These are phyloP conservation scores for Lentinula sp. DNA, from an alignment of 768 basidiomycete genomes.

Conservation along the genomic window DNA sequence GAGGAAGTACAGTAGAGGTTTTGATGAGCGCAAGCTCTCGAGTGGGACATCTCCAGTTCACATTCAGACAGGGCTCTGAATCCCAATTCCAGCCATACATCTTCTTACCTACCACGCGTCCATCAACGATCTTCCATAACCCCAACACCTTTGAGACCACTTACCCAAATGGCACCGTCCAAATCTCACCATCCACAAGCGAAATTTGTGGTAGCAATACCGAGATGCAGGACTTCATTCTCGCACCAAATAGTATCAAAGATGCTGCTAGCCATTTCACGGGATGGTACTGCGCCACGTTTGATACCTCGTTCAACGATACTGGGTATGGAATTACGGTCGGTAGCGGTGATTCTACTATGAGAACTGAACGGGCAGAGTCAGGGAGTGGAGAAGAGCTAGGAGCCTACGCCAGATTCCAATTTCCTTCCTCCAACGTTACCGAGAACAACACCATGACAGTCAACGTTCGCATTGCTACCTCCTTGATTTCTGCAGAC, in stretches of 20 bases:
- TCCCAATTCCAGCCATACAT: slow-evolving; percentile 42
- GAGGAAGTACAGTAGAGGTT: slow-evolving; percentile 44
- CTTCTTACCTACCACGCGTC: slow-evolving; percentile 61
- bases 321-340: slow-evolving; percentile 41
- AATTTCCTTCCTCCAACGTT: slow-evolving; percentile 16
- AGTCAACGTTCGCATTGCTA: slow-evolving; percentile 56
- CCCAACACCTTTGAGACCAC: slow-evolving; percentile 23
- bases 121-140: slow-evolving; percentile 38
- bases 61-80: slow-evolving; percentile 34
- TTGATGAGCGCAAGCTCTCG: slow-evolving; percentile 67
- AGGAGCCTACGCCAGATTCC: slow-evolving; percentile 47
- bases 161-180: slow-evolving; percentile 47
- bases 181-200: slow-evolving; percentile 31
- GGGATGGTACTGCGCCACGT: slow-evolving; percentile 58
- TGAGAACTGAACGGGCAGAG: slow-evolving; percentile 15
- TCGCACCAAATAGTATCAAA: slow-evolving; percentile 45
- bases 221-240: slow-evolving; percentile 68
- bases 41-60: slow-evolving; percentile 70
- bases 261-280: slow-evolving; percentile 33
- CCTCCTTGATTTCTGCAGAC: slow-evolving; percentile 69
- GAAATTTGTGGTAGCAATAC: slow-evolving; percentile 62
- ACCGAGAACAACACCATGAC: slow-evolving; percentile 4
- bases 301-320: slow-evolving; percentile 35
- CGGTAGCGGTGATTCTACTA: slow-evolving; percentile 28
- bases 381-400: slow-evolving; percentile 37